Evolutionary conservation across 768 basidiomycete species (phyloP).

Genomic region (Russula sp.): DNA sequence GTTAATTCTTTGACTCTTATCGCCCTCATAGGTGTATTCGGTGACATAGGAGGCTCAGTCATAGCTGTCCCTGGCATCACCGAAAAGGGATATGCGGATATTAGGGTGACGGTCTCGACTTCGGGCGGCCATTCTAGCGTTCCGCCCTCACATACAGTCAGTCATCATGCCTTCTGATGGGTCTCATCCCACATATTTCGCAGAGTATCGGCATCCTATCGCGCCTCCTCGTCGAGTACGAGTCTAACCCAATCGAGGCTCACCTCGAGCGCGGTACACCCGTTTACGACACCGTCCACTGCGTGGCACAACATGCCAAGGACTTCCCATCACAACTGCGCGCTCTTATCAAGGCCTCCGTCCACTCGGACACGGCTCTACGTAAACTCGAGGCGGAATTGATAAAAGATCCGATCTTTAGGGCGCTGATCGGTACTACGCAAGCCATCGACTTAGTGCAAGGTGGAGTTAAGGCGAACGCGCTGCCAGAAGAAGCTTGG

Average conservation of each 20-base stretch:
- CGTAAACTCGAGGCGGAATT: constrained; percentile 29
- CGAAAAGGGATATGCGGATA: constrained; percentile 57
- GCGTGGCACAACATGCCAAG: constrained; percentile 37
- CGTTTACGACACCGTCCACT: constrained; percentile 33
- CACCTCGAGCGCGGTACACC: constrained; percentile 29
- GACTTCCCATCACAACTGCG: constrained; percentile 30
- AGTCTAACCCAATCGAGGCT: constrained; percentile 12
- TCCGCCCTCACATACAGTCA: constrained; percentile 75
- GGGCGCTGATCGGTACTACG: constrained; percentile 28
- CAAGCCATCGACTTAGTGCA: constrained; percentile 35
- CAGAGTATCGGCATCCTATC: constrained; percentile 70
- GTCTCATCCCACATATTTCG: not conserved
- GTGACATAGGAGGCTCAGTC: constrained; percentile 37
- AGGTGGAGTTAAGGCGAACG: constrained; percentile 39
- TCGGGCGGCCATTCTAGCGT: constrained; percentile 82
- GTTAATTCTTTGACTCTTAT: not conserved
- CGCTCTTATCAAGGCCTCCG: constrained; percentile 24
- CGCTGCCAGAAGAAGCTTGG: constrained; percentile 36
- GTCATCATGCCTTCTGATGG: constrained; percentile 9
- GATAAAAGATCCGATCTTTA: constrained; percentile 25
- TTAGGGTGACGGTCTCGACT: constrained; percentile 51
- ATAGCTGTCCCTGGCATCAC: constrained; percentile 41
- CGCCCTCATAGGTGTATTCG: constrained; percentile 39
- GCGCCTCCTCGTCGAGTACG: constrained; percentile 15
- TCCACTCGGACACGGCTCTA: constrained; percentile 28